Conservation (phyloP, 176 grass and related monocot species). For the Aechmea fasciata region DNA sequence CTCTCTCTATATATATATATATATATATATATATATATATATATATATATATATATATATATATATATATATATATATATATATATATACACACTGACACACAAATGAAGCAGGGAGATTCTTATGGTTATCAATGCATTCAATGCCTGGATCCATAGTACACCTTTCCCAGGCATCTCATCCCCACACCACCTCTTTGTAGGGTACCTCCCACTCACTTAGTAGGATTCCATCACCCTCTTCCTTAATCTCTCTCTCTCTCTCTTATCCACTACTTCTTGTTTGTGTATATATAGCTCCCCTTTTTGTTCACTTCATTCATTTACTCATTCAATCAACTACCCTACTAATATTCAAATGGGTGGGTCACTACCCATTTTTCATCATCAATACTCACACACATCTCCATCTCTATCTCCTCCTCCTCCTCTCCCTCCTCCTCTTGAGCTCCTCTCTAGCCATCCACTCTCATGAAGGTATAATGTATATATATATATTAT, state of each 20-base stretch:
- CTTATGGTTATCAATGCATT: slow-evolving; percentile 43
- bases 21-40: too few species aligned
- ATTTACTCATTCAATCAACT: slow-evolving; percentile 33
- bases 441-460: slow-evolving; percentile 22
- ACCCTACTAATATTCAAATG: slow-evolving; percentile 6
- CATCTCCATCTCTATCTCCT: slow-evolving; percentile 10
- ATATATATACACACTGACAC: slow-evolving; percentile 8
- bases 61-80: too few species aligned
- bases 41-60: too few species aligned
- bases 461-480: slow-evolving; percentile 24
- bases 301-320: neutral
- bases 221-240: neutral
- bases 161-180: slow-evolving; percentile 9
- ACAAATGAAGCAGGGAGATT: slow-evolving; percentile 20
- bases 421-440: slow-evolving; percentile 15
- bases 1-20: neutral
- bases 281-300: neutral
- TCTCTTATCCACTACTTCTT: slow-evolving; percentile 13
- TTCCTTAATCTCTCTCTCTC: neutral
- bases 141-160: slow-evolving; percentile 33
- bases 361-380: slow-evolving; percentile 16
- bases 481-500: too few species aligned
- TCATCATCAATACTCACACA: slow-evolving; percentile 12
- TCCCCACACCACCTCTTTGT: neutral
- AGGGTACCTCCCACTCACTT: slow-evolving; percentile 14